phyloP scores from a whole-genome alignment of 306 rosid genomes.

The Spatholobus suberectus region DNA sequence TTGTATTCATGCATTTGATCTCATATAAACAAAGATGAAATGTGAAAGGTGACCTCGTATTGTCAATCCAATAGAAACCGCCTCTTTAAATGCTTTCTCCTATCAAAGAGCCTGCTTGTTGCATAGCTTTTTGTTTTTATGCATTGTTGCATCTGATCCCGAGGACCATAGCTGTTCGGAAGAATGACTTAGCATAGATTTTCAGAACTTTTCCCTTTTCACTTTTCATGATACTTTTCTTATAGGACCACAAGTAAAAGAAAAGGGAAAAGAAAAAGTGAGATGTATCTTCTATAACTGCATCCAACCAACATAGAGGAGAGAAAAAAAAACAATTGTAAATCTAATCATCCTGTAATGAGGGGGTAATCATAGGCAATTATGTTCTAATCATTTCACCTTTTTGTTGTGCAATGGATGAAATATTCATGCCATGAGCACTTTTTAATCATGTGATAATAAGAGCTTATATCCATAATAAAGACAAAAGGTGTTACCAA shows the following conservation, averaged over 20 bases:
- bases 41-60: constrained; percentile 36
- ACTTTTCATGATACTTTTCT: constrained; percentile 38
- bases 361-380: background rate
- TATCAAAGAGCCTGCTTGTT: constrained; percentile 38
- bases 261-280: background rate
- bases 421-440: background rate
- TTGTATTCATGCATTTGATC: constrained; percentile 40
- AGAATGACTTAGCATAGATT: constrained; percentile 24
- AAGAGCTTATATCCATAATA: constrained; percentile 5
- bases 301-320: constrained; percentile 10
- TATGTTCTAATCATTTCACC: background rate
- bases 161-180: constrained; percentile 29
- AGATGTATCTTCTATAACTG: constrained; percentile 15
- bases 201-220: constrained; percentile 33
- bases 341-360: constrained; percentile 12
- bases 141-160: constrained; percentile 33
- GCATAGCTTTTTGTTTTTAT: constrained; percentile 42
- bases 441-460: constrained; percentile 9
- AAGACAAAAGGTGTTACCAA: constrained; percentile 1
- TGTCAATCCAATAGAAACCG: constrained; percentile 37
- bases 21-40: constrained; percentile 30
- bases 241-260: constrained; percentile 36
- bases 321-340: background rate
- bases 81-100: constrained; percentile 49
- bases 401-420: constrained; percentile 9